Evolutionary conservation across 257 asterid genomes (phyloP), one percentile per base, ranked within the genome.

Genomic region (Solanum rostratum): DNA sequence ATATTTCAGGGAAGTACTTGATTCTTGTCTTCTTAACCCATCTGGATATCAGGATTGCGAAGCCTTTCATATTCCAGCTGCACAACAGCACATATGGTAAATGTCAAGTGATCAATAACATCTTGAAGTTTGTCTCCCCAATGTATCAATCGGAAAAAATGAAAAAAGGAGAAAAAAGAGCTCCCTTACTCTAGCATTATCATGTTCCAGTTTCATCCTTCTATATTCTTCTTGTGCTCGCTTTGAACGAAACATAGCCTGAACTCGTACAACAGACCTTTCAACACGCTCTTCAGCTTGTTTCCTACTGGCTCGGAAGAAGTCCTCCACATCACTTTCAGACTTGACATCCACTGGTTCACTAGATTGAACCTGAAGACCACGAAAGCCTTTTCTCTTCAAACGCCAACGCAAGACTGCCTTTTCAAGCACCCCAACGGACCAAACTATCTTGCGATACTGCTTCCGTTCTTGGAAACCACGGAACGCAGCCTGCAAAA

Each of bases 271-370:
- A 62, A 97, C 99, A 69, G 98, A 94, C 87, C 97, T 90, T 91
- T 97, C 98, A 2, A 95, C 96, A 52, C 99, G 99, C 85, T 94
- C 98, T 90, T 95, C 99, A 0, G 99, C 99, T 90, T 93, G 98
- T 86, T 93, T 92, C 91, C 99, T 90, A 91, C 99, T 91, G 82
- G 95, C 98, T 84, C 63, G 83, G 92, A 94, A 97, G 92, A 97
- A 97, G 83, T 90, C 97, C 89, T 95, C 98, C 57, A 27, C 91
- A 24, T 85, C 91, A 85, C 86, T 71, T 80, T 88, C 95, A 49
- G 81, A 43, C 39, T 16, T 49, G 81, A 24, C 27, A 49, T 76
- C 81, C 60, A 76, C 62, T 49, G 59, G 7, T 76, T 46, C 43
- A 71, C 78, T 87, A 11, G 91, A 85, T n/a, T 89, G 87, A 82